Evolutionary conservation across 2,329 filamentous ascomycete species (phyloP).

Genomic region (Chaetomiaceae sp.): DNA sequence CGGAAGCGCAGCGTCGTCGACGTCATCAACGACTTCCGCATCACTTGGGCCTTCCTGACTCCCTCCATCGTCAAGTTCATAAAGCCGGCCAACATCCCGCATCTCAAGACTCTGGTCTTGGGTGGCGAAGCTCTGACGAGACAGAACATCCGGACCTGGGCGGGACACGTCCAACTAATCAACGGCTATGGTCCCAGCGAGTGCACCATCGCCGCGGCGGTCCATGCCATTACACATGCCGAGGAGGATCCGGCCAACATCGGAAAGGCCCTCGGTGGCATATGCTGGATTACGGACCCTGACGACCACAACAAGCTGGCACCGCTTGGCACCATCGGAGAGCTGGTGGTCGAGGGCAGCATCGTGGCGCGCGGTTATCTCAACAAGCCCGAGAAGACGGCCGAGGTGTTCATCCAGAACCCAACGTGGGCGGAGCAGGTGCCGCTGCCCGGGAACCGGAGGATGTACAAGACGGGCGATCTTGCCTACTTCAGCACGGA

Average conservation of each 20-base stretch:
- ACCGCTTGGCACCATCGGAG: conserved; percentile 19
- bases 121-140: conserved; percentile 24
- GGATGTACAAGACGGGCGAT: conserved; percentile 40
- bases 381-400: conserved; percentile 36
- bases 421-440: not conserved
- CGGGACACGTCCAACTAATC: no score
- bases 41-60: not conserved
- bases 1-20: conserved; percentile 18
- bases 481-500: conserved; percentile 22
- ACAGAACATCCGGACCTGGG: not conserved
- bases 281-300: conserved; percentile 13
- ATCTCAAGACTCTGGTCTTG: conserved; percentile 19
- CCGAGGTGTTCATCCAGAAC: conserved; percentile 3
- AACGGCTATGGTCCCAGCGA: no score
- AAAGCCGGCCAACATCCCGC: conserved; percentile 20
- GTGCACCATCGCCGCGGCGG: no score
- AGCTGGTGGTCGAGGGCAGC: conserved; percentile 22
- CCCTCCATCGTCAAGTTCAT: conserved; percentile 19
- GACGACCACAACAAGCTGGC: conserved; percentile 12
- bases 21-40: conserved; percentile 12
- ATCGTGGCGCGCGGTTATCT: conserved; percentile 19
- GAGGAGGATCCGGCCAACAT: not conserved
- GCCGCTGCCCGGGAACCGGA: no score
- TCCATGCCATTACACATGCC: no score
- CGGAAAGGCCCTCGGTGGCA: not conserved